Evolutionary conservation across 768 basidiomycete species (phyloP).

Genomic region (Pilatotrama ljubarskyi): DNA sequence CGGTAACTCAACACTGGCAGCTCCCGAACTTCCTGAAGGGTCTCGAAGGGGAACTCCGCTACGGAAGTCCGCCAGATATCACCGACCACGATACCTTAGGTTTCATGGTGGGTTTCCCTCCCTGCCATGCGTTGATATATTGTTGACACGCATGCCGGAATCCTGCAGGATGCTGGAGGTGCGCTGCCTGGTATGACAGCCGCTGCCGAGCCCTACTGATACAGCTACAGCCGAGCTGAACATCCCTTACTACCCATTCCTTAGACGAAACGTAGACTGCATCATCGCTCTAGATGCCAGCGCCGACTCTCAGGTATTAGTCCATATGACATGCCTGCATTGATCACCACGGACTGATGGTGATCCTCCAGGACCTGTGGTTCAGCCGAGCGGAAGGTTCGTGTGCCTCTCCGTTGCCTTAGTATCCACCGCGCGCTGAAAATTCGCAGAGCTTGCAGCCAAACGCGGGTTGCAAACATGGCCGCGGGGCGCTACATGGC

Average conservation of each 20-base stretch:
- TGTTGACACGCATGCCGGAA: too few relatives aligned
- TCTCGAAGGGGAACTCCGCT: slow-evolving; percentile 25
- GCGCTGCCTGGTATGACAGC: not conserved
- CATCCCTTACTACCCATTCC: slow-evolving; percentile 30
- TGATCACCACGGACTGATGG: not conserved
- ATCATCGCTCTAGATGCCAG: slow-evolving; percentile 31
- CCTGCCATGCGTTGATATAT: not conserved
- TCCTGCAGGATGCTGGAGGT: slow-evolving; percentile 33
- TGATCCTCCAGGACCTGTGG: slow-evolving; percentile 25
- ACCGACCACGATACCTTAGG: slow-evolving; percentile 24
- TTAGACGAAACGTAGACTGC: slow-evolving; percentile 29
- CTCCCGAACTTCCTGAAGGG: slow-evolving; percentile 31
- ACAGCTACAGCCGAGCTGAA: slow-evolving; percentile 25
- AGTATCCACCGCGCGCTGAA: not conserved
- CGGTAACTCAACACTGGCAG: slow-evolving; percentile 6
- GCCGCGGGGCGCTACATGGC: slow-evolving; percentile 30
- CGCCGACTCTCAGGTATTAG: slow-evolving; percentile 27
- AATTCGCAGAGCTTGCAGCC: slow-evolving; percentile 24
- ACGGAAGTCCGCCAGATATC: slow-evolving; percentile 25
- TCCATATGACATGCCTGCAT: not conserved
- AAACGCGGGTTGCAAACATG: slow-evolving; percentile 28
- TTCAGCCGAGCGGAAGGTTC: slow-evolving; percentile 31
- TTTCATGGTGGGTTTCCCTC: slow-evolving; percentile 24
- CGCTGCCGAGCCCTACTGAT: not conserved
- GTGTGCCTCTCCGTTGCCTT: not conserved